Evolutionary conservation across 2,329 filamentous ascomycete species (phyloP).

Genomic region (Xylaria sp.): DNA sequence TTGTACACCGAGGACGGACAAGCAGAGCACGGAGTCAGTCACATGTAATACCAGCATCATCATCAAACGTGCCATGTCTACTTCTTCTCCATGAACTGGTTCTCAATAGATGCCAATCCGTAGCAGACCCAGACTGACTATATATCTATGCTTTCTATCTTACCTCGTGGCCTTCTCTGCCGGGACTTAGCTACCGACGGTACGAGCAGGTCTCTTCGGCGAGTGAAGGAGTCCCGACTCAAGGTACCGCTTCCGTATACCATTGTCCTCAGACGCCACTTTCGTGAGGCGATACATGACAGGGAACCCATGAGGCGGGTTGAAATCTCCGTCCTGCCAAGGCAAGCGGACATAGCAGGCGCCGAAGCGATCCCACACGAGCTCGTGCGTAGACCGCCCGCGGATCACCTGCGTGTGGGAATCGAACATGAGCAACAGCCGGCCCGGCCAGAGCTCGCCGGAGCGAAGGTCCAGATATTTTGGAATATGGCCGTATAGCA

Average conservation of each 20-base stretch:
- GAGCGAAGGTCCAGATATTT: not conserved
- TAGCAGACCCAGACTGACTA: not conserved
- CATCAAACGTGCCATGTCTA: not conserved
- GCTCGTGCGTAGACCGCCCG: conserved; percentile 17
- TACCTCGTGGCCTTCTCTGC: not conserved
- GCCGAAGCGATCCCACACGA: conserved; percentile 46
- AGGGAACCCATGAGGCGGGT: conserved; percentile 8
- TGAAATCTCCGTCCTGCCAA: conserved; percentile 18
- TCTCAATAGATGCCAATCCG: conserved; percentile 7
- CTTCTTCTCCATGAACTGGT: conserved; percentile 2
- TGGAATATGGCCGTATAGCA: conserved; percentile 35
- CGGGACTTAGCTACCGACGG: conserved; percentile 13
- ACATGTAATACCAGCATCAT: conserved; percentile 5
- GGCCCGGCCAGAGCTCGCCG: not conserved
- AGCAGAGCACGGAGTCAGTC: conserved; percentile 10
- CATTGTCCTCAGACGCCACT: conserved; percentile 41
- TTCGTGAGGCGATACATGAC: conserved; percentile 39
- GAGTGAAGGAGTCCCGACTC: conserved; percentile 42
- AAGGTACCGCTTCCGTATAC: conserved; percentile 42
- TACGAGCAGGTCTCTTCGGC: conserved; percentile 40
- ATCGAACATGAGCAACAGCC: conserved; percentile 41
- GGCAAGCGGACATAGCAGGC: conserved; percentile 44
- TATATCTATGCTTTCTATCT: not conserved
- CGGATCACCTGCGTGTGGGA: conserved; percentile 32
- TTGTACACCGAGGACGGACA: not conserved